A percentile compares a stretch with the other conserved stretches of the same genome.
These are phyloP conservation scores for Alliaria petiolata DNA, from an alignment of 345 rosid species.

Conservation along the genomic window DNA sequence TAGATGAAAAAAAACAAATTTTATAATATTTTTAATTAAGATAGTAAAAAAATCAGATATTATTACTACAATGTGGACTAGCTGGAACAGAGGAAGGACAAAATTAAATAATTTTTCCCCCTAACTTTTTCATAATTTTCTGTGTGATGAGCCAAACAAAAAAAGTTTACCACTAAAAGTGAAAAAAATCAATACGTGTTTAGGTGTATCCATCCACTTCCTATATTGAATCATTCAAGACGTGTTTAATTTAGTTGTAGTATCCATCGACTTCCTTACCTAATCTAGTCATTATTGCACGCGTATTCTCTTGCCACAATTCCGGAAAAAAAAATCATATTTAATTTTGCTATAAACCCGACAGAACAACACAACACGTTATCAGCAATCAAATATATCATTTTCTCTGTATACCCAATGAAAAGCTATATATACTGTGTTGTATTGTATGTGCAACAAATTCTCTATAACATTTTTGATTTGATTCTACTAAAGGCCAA, in stretches of 20 bases:
- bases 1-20: too few relatives aligned
- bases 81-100: too few relatives aligned
- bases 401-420: not conserved
- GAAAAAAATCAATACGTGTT: not conserved
- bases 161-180: not conserved
- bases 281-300: not conserved
- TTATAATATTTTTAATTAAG: too few relatives aligned
- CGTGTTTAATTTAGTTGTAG: not conserved
- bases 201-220: not conserved
- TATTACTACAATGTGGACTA: too few relatives aligned
- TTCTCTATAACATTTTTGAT: not conserved
- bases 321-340: not conserved
- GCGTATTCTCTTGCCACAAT: not conserved
- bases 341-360: not conserved
- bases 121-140: too few relatives aligned
- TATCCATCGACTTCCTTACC: slow-evolving; percentile 1
- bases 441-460: not conserved
- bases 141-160: too few relatives aligned
- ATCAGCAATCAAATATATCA: not conserved
- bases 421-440: not conserved
- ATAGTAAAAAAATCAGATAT: too few relatives aligned
- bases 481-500: slow-evolving; percentile 30
- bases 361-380: slow-evolving; percentile 2
- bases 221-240: not conserved
- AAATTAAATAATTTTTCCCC: too few relatives aligned